Percentiles rank a stretch among this genome's conserved stretches.
phyloP scores from a whole-genome alignment of 2,329 filamentous ascomycete species.

The Berkeleyomyces rouxiae region DNA sequence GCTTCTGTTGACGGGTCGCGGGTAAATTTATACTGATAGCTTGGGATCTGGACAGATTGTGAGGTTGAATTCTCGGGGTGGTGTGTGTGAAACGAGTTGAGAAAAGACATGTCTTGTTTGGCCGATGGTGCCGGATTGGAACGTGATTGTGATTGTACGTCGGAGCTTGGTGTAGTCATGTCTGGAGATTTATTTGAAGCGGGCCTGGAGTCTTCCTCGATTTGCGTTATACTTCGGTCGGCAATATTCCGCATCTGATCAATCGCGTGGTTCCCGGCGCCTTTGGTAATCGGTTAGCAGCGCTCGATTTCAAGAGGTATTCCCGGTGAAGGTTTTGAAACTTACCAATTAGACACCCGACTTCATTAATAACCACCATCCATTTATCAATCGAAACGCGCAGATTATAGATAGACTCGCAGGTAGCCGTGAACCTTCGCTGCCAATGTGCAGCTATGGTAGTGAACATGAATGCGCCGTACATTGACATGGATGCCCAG shows the following conservation, averaged over 20 bases:
- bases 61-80: background rate
- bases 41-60: background rate
- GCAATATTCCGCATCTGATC: slow-evolving; percentile 32
- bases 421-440: slow-evolving; percentile 41
- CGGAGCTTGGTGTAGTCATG: background rate
- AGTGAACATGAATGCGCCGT: slow-evolving; percentile 57
- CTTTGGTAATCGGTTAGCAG: slow-evolving; percentile 22
- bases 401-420: slow-evolving; percentile 41
- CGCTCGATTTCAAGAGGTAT: background rate
- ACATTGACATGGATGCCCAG: slow-evolving; percentile 59
- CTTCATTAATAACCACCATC: slow-evolving; percentile 50
- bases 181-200: background rate
- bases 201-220: slow-evolving; percentile 22
- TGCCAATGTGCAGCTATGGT: slow-evolving; percentile 54
- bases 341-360: slow-evolving; percentile 49
- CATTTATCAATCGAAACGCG: slow-evolving; percentile 52
- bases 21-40: background rate
- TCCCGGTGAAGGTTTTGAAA: slow-evolving; percentile 11
- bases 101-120: slow-evolving; percentile 3
- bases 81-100: background rate
- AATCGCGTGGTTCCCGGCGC: slow-evolving; percentile 28
- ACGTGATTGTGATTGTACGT: background rate
- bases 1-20: background rate
- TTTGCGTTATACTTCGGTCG: slow-evolving; percentile 34
- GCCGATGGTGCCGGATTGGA: background rate